Evolutionary conservation across 2,329 filamentous ascomycete species (phyloP), one percentile per base, ranked within the genome.

Genomic region (Aspergillus melleus): DNA sequence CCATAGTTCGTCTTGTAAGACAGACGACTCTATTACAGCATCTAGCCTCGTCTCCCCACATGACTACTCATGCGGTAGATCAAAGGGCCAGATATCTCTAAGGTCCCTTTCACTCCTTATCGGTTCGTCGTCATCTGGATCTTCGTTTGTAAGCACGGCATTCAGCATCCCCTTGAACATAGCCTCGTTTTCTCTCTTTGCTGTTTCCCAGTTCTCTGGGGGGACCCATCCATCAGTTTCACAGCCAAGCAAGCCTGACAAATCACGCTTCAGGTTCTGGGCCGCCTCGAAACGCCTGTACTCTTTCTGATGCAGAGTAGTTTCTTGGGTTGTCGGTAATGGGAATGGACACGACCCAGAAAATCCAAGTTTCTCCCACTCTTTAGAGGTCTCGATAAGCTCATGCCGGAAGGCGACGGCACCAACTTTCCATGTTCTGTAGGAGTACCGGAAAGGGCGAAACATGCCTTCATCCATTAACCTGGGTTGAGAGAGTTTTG

Each of bases 371-470:
- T 75, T 66, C 52, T 69, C 64, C 77, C 75, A 81, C 9, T 56
- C 60, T 58, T 55, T 66, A 55, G 74, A 70, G n/a, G 74, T 72
- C 54, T 76, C 70, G 54, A 79, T 76, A n/a, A 81, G 58, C 58
- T 78, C 74, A 55, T 80, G 69, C 11, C 69, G 72, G 30, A 79
- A 70, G 16, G 73, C 74, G 54, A 75, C 70, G 19, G 71, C 71
- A 8, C 77, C 72, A 64, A 80, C 73, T 59, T 74, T 75, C 76
- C 75, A 81, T 6, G 76, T 77, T 55, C 71, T 72, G 59, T 75
- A 70, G 63, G 71, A 75, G 65, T 78, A 80, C 30, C 67, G 70
- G 61, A 80, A 78, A 32, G 73, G 76, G 32, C 74, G 68, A 54
- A 79, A 69, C 6, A 77, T 67, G 30, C 66, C 66, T 49, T 78